Evolutionary conservation across 139 green algal genomes (phyloP).

Genomic region (Chlamydomonas sp.): DNA sequence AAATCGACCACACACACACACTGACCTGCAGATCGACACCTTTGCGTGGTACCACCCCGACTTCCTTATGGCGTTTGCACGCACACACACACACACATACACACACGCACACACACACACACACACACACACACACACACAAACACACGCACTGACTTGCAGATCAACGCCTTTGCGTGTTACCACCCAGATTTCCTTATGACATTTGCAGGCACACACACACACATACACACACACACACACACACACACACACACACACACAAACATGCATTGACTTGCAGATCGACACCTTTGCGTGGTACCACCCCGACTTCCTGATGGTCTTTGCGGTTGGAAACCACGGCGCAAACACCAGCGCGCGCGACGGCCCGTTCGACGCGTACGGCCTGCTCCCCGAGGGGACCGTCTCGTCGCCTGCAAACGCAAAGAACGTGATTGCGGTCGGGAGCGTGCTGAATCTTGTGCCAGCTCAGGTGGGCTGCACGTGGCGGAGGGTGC

Average conservation of each 20-base stretch:
- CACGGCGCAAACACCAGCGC: neutral
- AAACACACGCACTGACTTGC: neutral
- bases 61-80: too few relatives aligned
- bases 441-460: neutral
- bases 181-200: too few relatives aligned
- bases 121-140: too few relatives aligned
- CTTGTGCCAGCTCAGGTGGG: neutral
- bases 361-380: neutral
- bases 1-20: too few relatives aligned
- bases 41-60: neutral
- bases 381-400: neutral
- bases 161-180: neutral
- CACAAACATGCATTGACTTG: neutral
- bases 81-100: too few relatives aligned
- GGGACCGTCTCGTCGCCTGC: neutral
- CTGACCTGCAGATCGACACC: neutral
- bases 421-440: neutral
- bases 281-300: neutral
- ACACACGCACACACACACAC: too few relatives aligned
- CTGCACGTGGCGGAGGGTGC: neutral
- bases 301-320: neutral
- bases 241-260: too few relatives aligned
- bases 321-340: neutral
- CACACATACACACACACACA: too few relatives aligned
- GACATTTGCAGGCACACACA: too few relatives aligned